Base-by-base conservation (phyloP, 768 basidiomycete species). In the Pleurotus djamor region DNA sequence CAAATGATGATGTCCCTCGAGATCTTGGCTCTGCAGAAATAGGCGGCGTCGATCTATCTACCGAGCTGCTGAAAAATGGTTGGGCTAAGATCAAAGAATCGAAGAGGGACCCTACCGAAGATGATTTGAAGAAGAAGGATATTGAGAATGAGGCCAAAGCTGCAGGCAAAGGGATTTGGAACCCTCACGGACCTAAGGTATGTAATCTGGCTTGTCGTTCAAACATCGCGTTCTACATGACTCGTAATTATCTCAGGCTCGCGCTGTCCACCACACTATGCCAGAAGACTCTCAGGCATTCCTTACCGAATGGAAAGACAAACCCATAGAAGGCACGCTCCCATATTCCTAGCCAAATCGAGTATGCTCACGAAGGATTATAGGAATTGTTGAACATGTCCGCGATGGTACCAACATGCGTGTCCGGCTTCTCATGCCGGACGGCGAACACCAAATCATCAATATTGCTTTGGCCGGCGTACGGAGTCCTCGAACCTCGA, bases 351-450 rank as follows among this genome's bases (percentile, higher is more conserved):
- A 59, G 5, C 2, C 38, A 34, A 48, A 47, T 5, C 17, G 2
- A 45, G 56, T 34, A 43, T 47, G 34, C 60, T 66, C 16, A 66
- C 45, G 41, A 38, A 32, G 21, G 3, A 28, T 36, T 37, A 2
- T 60, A 96, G 95, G 91, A 50, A 83, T 98, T 61, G 92, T 98
- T 60, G 96, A 99, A 74, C 88, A 91, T 69, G 94, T 98, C 55
- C 84, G 91, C 52, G 96, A 98, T 69, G 96, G 95, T 51, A 89
- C 92, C 17, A 96, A 93, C 33, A 75, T 98, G 34, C 89, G 96
- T 17, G 85, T 91, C 50, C 88, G 97, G 52, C 82, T 98, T 49
- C 77, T 97, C 58, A 84, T 98, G 78, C 90, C 94, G 14, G 87
- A 92, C 47, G 90, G 88, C 9, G 86, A 91, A 59, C 97, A 99